Conservation (phyloP, 306 rosid genomes). For the Argentina anserina region DNA sequence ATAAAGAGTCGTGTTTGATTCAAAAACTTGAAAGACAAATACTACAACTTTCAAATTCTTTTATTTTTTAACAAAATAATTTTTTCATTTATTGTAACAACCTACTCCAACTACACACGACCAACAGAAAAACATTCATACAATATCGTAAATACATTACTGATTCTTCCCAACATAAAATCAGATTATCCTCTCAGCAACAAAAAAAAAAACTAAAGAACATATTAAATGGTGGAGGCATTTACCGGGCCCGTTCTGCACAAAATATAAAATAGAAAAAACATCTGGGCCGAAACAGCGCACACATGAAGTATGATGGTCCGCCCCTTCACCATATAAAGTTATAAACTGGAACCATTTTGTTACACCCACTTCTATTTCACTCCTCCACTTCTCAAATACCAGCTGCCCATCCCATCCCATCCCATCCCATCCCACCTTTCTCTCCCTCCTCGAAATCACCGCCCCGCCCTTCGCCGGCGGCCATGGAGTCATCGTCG, state of each 20-base stretch:
- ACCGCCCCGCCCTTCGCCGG: background rate
- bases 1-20: no score
- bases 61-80: no score
- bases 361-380: background rate
- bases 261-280: background rate
- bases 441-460: background rate
- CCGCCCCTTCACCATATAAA: conserved; percentile 1
- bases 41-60: no score
- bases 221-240: background rate
- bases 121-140: no score
- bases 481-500: background rate
- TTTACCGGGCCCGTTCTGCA: background rate
- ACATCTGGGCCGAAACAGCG: background rate
- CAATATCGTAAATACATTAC: no score
- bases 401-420: background rate
- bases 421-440: conserved; percentile 1
- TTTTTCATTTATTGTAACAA: no score
- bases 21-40: no score
- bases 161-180: no score
- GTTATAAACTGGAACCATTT: background rate
- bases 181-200: background rate
- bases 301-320: background rate
- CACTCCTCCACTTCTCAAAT: background rate
- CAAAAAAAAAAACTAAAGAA: background rate
- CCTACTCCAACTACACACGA: no score